Base-by-base conservation (phyloP, 2,329 filamentous ascomycete species). In the Fusarium sp. region DNA sequence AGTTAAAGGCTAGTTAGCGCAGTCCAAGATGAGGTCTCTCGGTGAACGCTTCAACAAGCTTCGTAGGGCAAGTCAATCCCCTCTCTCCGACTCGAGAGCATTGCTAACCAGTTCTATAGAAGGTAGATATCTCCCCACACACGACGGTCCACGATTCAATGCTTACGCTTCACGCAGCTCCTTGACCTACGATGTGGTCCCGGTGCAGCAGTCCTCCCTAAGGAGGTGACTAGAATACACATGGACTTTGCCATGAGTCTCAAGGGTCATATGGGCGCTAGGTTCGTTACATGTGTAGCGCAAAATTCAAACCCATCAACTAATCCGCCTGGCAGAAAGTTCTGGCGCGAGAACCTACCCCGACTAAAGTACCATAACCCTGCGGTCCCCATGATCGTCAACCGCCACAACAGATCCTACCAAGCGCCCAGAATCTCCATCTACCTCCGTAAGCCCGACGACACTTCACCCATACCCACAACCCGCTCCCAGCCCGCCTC, bases 331-430 rank as follows among this genome's bases (percentile, higher is more conserved):
- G 37, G 57, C 65, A 96, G 93, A 71, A 92, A 92, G 79, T 97
- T 99, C 84, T 97, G 92, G 91, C 87, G 85, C 63, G 81, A 88
- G 58, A 89, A 88, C 73, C 87, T 98, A 43, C 91, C 92, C 19
- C 87, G 92, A 53, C 82, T 99, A 66, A 97, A 99, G 82, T 99
- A 88, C 80, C 90, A 96, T 82, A 99, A 99, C 75, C 95, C 95
- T 1, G 79, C 87, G 11, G 76, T 97, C 41, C 86, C 89, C 38
- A 96, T 98, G 84, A 88, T 91, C 56, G 86, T 97, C 69, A 88
- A 89, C 75, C 89, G 91, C 56, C 88, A 84, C 62, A 70, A 74
- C 33, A 77, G 88, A 39, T 81, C 86, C 66, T 74, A 79, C 5
- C 80, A 80, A 19, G 79, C 84, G 7, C 85, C 90, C 13, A 81